Base-by-base conservation (phyloP, 768 basidiomycete species). In the Boletus vermiculosoides region DNA sequence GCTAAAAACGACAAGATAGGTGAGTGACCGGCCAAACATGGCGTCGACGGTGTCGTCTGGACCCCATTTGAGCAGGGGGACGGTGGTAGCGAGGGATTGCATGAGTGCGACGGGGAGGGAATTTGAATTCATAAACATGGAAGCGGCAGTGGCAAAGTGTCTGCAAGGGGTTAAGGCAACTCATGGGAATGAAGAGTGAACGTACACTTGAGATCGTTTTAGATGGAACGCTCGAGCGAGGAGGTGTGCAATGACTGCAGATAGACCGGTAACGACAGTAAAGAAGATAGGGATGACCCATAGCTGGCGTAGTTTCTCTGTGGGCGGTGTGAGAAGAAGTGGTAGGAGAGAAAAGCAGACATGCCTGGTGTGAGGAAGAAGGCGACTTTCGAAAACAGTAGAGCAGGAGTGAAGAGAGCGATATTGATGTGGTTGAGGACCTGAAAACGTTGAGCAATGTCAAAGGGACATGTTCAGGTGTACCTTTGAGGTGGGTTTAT, bases 71-170 rank as follows among this genome's bases (percentile, higher is more conserved):
- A 96, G 79, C 5, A 84, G 85, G 0, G 87, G 86, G 0, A 96
- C 92, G 13, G 90, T 88, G 54, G 88, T 74, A 10, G 92, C 92
- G 20, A 98, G 84, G 58, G 85, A 87, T 70, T 97, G 89, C 85
- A 98, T 92, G 33, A 99, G 78, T 0, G 96, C 96, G 57, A 98
- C 92, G 0, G 96, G 96, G 6, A 99, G 83, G 0, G 92, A 92
- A 69, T 98, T 98, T 3, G 90, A 92, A 71, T 94, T 96, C 88
- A 94, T 90, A 77, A 92, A 92, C 85, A 89, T 92, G 30, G 89
- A 79, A 0, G 90, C 87, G 0, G 90, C 90, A 71, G 87, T 86
- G 8, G 87, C 87, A 61, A 92, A 92, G 51, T 81, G 85, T 67
- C 90, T 91, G 63, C 15, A 44, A 5, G 9, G 45, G 0, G 36